A percentile compares a stretch with the other conserved stretches of the same genome.
phyloP scores from a whole-genome alignment of 225 moss, liverwort and hornwort genomes.

The Takakia lepidozioides region DNA sequence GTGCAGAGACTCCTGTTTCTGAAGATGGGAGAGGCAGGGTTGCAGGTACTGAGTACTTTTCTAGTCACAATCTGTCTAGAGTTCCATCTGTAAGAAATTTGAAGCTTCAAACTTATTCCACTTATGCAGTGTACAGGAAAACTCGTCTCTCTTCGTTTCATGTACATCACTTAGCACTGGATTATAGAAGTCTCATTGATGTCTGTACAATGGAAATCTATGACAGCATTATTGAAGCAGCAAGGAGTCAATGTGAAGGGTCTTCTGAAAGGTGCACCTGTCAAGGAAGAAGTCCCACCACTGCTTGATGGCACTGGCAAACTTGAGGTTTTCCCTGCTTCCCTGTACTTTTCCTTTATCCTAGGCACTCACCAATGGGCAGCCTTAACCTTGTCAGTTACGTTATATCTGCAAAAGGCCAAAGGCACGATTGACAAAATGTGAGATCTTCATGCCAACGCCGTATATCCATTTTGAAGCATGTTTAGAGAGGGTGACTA shows the following conservation, averaged over 20 bases:
- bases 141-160: too few relatives aligned
- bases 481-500: too few relatives aligned
- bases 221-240: constrained; percentile 88
- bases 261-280: constrained; percentile 72
- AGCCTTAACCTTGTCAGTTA: too few relatives aligned
- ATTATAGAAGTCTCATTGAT: too few relatives aligned
- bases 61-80: background rate
- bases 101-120: too few relatives aligned
- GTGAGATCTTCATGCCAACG: too few relatives aligned
- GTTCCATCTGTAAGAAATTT: background rate
- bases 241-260: constrained; percentile 94
- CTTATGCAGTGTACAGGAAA: too few relatives aligned
- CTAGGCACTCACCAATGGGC: too few relatives aligned
- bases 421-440: too few relatives aligned
- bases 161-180: too few relatives aligned
- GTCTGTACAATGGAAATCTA: constrained; percentile 4
- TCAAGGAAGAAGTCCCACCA: constrained; percentile 47
- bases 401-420: too few relatives aligned
- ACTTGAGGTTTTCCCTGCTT: constrained; percentile 47
- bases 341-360: background rate
- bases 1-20: constrained; percentile 61
- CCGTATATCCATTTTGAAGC: too few relatives aligned
- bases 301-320: constrained; percentile 63
- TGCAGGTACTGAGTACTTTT: constrained; percentile 49
- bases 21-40: constrained; percentile 99